phyloP scores from a whole-genome alignment of 805 yeast species.

The Pichia nanzhaoensis region DNA sequence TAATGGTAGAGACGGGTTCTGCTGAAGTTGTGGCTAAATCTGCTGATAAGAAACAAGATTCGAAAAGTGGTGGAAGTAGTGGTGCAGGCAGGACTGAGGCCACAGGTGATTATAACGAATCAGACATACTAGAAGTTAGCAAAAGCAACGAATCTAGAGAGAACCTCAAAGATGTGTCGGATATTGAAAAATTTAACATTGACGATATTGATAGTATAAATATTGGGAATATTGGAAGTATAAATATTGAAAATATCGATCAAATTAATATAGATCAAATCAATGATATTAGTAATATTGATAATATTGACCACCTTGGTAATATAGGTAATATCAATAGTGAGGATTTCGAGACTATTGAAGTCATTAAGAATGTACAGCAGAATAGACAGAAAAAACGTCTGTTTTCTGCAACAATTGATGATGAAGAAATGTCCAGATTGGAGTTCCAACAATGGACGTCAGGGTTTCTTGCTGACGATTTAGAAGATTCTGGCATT shows the following conservation, averaged over 20 bases:
- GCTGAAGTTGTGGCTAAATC: not conserved
- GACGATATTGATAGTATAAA: constrained; percentile 1
- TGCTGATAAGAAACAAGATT: not conserved
- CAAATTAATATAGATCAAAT: not conserved
- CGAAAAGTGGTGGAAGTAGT: not conserved
- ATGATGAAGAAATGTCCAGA: constrained; percentile 39
- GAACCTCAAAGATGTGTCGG: not conserved
- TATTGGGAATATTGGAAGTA: not conserved
- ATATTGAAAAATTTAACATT: not conserved
- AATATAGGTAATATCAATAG: constrained; percentile 16
- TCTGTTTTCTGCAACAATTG: constrained; percentile 14
- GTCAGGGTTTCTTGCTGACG: constrained; percentile 41
- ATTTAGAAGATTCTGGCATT: constrained; percentile 19
- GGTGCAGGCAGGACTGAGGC: not conserved
- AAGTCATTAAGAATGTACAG: constrained; percentile 60
- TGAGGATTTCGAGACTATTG: constrained; percentile 30
- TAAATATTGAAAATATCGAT: constrained; percentile 22
- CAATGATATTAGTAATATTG: not conserved
- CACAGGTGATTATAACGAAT: not conserved
- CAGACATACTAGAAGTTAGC: not conserved
- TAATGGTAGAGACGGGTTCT: not conserved
- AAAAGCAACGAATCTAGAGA: not conserved
- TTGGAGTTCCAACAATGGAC: constrained; percentile 51
- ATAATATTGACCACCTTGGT: constrained; percentile 15
- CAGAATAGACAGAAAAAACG: constrained; percentile 22